phyloP scores from a whole-genome alignment of 345 rosid genomes.

The Gossypioides kirkii region DNA sequence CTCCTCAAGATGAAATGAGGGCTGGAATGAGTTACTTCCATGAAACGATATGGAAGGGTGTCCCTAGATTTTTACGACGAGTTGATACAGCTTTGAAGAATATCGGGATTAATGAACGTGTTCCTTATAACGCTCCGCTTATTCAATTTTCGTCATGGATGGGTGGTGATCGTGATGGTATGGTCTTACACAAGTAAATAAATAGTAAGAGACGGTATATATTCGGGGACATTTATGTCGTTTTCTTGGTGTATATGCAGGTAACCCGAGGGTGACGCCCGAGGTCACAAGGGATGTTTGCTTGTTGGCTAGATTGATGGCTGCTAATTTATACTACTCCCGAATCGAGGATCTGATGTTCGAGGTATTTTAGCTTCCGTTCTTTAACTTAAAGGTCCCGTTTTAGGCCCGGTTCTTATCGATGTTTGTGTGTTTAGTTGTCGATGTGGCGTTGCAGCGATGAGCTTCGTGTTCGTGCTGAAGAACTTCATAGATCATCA shows the following conservation, averaged over 20 bases:
- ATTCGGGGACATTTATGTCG: not conserved
- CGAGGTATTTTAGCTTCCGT: conserved; percentile 49
- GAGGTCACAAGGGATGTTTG: conserved; percentile 99
- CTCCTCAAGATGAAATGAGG: conserved; percentile 99
- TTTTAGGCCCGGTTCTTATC: not conserved
- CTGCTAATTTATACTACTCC: conserved; percentile 86
- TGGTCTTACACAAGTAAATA: conserved; percentile 9
- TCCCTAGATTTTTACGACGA: conserved; percentile 94
- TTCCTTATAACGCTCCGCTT: conserved; percentile 96
- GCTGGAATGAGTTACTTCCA: conserved; percentile 99
- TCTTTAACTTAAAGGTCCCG: not conserved
- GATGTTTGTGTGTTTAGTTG: conserved; percentile 45
- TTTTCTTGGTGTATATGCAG: conserved; percentile 32
- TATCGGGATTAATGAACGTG: conserved; percentile 84
- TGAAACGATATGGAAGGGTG: conserved; percentile 99
- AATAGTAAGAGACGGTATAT: not conserved
- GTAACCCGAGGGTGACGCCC: conserved; percentile 97
- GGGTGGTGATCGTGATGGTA: conserved; percentile 99
- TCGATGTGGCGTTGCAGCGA: conserved; percentile 99
- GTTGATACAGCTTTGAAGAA: conserved; percentile 96
- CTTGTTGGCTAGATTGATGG: conserved; percentile 97
- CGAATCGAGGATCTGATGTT: conserved; percentile 96
- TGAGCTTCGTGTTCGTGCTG: conserved; percentile 75
- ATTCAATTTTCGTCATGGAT: conserved; percentile 99
- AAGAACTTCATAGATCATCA: conserved; percentile 65